Evolutionary conservation across 176 grass and related monocot species (phyloP).

Genomic region (Avena insularis): DNA sequence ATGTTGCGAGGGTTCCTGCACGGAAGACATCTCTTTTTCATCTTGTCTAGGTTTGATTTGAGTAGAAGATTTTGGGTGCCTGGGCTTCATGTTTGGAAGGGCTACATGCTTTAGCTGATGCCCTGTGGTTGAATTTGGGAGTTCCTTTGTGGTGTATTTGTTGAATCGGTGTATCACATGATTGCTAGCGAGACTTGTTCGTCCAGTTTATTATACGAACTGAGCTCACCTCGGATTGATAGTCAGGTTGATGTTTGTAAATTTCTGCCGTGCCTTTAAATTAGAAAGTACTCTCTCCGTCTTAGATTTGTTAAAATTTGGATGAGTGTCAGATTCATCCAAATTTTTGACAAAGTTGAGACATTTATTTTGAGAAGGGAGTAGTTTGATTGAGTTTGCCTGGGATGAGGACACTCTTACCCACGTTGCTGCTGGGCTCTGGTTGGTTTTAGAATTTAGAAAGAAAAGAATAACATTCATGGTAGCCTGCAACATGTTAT

Average conservation of each 20-base stretch:
- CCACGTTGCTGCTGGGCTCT: not conserved
- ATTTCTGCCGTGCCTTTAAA: not conserved
- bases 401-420: not conserved
- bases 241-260: not conserved
- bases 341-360: no score
- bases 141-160: not conserved
- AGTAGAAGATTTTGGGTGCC: slow-evolving; percentile 44
- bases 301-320: no score
- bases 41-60: slow-evolving; percentile 41
- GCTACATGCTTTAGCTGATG: not conserved
- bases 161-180: slow-evolving; percentile 29
- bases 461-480: no score
- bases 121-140: not conserved
- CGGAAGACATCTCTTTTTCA: slow-evolving; percentile 22
- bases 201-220: not conserved
- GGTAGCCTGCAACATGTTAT: no score
- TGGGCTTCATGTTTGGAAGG: not conserved
- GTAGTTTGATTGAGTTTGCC: slow-evolving; percentile 7
- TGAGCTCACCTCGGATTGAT: not conserved
- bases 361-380: no score
- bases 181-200: not conserved
- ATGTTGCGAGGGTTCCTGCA: not conserved
- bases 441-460: no score
- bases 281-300: not conserved
- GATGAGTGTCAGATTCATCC: no score